Evolutionary conservation across 768 basidiomycete species (phyloP).

Genomic region (Naganishia antarctica): DNA sequence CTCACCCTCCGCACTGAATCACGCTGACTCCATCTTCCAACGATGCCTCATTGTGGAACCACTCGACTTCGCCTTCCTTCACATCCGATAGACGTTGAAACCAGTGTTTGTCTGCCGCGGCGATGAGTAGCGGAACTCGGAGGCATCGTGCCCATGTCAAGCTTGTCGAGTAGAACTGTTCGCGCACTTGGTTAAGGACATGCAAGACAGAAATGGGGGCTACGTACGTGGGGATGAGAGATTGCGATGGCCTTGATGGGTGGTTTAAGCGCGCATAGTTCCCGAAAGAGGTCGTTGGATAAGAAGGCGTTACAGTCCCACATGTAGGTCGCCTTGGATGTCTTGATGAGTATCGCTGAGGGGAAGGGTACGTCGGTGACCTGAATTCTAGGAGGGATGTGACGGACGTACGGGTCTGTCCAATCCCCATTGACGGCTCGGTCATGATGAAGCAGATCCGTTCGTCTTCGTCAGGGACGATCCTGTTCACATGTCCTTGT

Average conservation of each 20-base stretch:
- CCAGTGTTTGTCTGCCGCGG: slow-evolving; percentile 41
- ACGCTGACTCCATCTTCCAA: slow-evolving; percentile 35
- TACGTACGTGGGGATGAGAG: slow-evolving; percentile 46
- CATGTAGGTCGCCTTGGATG: slow-evolving; percentile 39
- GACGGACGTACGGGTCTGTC: slow-evolving; percentile 44
- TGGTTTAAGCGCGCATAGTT: slow-evolving; percentile 30
- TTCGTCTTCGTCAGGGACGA: slow-evolving; percentile 39
- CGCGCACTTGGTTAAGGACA: too few relatives aligned
- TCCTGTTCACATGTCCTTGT: slow-evolving; percentile 28
- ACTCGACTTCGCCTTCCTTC: slow-evolving; percentile 33
- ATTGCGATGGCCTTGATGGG: slow-evolving; percentile 46
- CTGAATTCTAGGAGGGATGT: too few relatives aligned
- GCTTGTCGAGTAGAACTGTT: slow-evolving; percentile 46
- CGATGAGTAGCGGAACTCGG: slow-evolving; percentile 40
- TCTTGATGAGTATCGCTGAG: slow-evolving; percentile 44
- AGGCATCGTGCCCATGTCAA: slow-evolving; percentile 44
- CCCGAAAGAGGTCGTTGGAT: slow-evolving; percentile 31
- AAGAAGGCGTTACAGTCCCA: slow-evolving; percentile 47
- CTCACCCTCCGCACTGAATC: slow-evolving; percentile 48
- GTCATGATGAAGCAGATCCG: slow-evolving; percentile 38
- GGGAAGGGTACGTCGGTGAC: too few relatives aligned
- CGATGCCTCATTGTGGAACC: slow-evolving; percentile 34
- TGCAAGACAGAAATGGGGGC: too few relatives aligned
- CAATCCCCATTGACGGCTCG: slow-evolving; percentile 43
- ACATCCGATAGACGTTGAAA: slow-evolving; percentile 39